Conservation (phyloP, 2,329 filamentous ascomycete genomes). For the Akanthomyces dipterigenus region DNA sequence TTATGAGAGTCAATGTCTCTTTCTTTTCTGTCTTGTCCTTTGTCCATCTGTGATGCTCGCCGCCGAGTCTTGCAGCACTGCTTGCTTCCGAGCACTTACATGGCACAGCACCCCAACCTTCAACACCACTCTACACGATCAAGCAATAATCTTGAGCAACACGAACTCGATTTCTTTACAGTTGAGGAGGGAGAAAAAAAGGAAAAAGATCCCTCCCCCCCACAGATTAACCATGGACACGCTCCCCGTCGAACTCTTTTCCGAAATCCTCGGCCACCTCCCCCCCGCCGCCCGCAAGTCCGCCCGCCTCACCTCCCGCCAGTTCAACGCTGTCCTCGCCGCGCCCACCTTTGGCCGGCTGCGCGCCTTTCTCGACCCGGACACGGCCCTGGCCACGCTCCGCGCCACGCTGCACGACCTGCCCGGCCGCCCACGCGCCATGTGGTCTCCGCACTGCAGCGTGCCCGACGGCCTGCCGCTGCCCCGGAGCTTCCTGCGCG, state of each 20-base stretch:
- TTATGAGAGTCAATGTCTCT: no score
- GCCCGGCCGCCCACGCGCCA: conserved; percentile 18
- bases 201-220: not conserved
- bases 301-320: conserved; percentile 26
- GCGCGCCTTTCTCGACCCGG: conserved; percentile 24
- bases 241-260: conserved; percentile 26
- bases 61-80: no score
- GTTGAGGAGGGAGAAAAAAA: not conserved
- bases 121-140: no score
- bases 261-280: conserved; percentile 23
- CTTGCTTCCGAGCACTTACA: no score
- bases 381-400: conserved; percentile 19
- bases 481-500: conserved; percentile 26
- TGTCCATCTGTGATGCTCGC: no score
- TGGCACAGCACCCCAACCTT: no score
- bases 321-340: conserved; percentile 26
- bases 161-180: no score
- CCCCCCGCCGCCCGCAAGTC: conserved; percentile 17
- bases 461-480: conserved; percentile 25
- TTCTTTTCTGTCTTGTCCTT: no score
- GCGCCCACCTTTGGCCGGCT: conserved; percentile 22
- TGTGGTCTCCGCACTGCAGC: conserved; percentile 31
- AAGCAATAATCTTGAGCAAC: no score
- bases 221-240: conserved; percentile 19
- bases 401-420: conserved; percentile 19